Evolutionary conservation across 2,329 filamentous ascomycete genomes (phyloP).

Genomic region (Scedosporium boydii): DNA sequence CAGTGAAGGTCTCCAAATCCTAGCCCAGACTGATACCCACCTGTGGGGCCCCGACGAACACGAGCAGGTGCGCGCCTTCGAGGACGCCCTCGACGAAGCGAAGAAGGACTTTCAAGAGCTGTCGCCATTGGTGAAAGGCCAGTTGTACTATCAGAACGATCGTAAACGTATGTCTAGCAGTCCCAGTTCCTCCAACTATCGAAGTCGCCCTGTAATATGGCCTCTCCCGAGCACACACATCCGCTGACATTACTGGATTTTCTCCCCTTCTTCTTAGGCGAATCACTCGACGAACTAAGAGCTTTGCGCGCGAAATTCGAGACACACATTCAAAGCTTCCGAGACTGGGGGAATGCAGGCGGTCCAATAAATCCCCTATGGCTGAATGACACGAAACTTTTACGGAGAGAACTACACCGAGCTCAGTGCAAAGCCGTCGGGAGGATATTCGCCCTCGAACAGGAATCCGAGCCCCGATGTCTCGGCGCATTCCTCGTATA

Average conservation of each 20-base stretch:
- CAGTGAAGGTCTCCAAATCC: slow-evolving; percentile 41
- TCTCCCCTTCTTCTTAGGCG: slow-evolving; percentile 23
- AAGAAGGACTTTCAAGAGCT: slow-evolving; percentile 52
- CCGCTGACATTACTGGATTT: neutral
- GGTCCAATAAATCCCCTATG: slow-evolving; percentile 47
- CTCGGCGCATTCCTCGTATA: slow-evolving; percentile 47
- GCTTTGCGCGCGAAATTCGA: slow-evolving; percentile 34
- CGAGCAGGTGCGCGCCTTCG: slow-evolving; percentile 46
- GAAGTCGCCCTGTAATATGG: neutral
- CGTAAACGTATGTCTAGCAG: slow-evolving; percentile 35
- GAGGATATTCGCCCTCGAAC: slow-evolving; percentile 44
- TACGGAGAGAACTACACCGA: slow-evolving; percentile 43
- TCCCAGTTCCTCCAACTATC: neutral
- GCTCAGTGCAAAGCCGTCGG: slow-evolving; percentile 48
- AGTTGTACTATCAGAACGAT: slow-evolving; percentile 49
- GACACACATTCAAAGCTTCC: slow-evolving; percentile 38
- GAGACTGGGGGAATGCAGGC: slow-evolving; percentile 44
- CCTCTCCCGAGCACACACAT: neutral
- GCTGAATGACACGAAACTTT: slow-evolving; percentile 39
- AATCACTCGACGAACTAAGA: slow-evolving; percentile 42
- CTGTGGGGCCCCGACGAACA: slow-evolving; percentile 51
- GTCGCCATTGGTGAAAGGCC: slow-evolving; percentile 42
- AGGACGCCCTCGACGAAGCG: slow-evolving; percentile 47
- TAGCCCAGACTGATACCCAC: slow-evolving; percentile 47
- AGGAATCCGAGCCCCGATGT: slow-evolving; percentile 38